These are phyloP conservation scores for Rhizophagus sp. DNA, from an alignment of 192 early-diverging fungal genomes.

Conservation along the genomic window DNA sequence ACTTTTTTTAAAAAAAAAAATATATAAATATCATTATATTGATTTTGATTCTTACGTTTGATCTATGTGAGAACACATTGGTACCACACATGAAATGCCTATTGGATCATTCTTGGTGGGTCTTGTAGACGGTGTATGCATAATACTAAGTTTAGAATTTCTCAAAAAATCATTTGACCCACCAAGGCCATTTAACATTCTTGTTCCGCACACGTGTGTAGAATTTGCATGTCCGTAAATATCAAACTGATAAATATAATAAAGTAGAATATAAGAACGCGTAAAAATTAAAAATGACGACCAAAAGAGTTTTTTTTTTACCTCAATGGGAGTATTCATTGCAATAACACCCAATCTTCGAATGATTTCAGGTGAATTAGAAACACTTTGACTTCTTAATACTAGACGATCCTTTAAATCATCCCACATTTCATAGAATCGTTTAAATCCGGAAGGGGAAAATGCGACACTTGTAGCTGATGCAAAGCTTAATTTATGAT, in stretches of 20 bases:
- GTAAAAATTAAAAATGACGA: neutral
- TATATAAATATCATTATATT: neutral
- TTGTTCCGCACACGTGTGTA: conserved; percentile 41
- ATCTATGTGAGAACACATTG: conserved; percentile 44
- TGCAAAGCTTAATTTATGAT: conserved; percentile 24
- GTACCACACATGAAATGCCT: conserved; percentile 40
- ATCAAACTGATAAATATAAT: conserved; percentile 33
- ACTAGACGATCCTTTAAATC: conserved; percentile 40
- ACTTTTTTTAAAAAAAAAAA: no score
- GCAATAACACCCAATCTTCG: conserved; percentile 45
- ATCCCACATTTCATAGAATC: conserved; percentile 45
- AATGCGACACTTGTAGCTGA: conserved; percentile 43
- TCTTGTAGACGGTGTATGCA: conserved; percentile 46
- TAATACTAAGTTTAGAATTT: conserved; percentile 43
- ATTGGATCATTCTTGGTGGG: conserved; percentile 41
- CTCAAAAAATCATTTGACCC: conserved; percentile 43
- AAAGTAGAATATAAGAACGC: no score
- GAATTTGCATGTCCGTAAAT: conserved; percentile 49
- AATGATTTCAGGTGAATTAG: conserved; percentile 48
- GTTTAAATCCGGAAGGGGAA: conserved; percentile 43
- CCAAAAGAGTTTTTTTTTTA: neutral
- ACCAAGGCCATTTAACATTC: conserved; percentile 47
- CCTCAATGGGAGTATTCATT: conserved; percentile 49
- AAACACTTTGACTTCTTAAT: conserved; percentile 45
- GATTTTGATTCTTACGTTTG: conserved; percentile 31